A percentile compares a stretch with the other conserved stretches of the same genome.
Conservation (phyloP, 345 rosid genomes). For the Fremontodendron californicum region DNA sequence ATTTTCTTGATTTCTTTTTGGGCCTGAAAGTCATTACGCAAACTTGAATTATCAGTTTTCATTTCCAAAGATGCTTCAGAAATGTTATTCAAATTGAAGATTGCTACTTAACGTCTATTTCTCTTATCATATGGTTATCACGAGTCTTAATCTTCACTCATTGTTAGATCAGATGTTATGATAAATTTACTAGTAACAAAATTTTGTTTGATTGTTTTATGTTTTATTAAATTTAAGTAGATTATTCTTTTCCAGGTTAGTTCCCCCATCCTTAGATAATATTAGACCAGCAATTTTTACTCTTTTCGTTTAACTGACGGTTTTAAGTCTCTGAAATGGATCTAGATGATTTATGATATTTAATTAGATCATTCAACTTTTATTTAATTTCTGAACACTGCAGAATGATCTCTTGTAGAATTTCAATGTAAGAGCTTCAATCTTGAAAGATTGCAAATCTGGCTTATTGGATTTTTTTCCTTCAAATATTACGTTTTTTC, state of each 20-base stretch:
- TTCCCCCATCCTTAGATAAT: neutral
- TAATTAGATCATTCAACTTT: neutral
- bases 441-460: neutral
- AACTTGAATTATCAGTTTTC: neutral
- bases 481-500: neutral
- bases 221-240: neutral
- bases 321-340: neutral
- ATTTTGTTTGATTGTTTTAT: neutral
- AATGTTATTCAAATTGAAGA: too few species aligned
- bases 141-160: neutral
- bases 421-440: neutral
- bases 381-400: too few species aligned
- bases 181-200: neutral
- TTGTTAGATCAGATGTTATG: neutral
- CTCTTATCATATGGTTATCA: neutral
- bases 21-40: neutral
- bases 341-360: neutral
- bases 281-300: neutral
- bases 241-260: neutral
- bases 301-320: neutral
- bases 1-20: too few species aligned
- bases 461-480: neutral
- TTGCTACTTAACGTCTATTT: too few species aligned
- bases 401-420: too few species aligned
- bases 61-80: neutral